Evolutionary conservation across 2,329 filamentous ascomycete genomes (phyloP).

Genomic region (Sporothrix pseudoabietina): DNA sequence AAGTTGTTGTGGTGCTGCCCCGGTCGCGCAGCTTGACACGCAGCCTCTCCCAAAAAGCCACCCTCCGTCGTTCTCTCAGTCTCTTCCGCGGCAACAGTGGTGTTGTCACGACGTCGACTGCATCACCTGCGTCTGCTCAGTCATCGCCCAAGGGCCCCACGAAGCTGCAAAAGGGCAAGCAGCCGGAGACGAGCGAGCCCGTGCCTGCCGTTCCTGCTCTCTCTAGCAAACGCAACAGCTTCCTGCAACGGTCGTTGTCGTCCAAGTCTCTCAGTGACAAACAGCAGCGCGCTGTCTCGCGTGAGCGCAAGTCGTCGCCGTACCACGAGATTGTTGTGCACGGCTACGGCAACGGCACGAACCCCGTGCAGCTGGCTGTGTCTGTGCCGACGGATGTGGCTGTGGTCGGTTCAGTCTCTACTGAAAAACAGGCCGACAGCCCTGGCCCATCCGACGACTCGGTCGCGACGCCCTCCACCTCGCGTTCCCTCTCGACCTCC

Average conservation of each 20-base stretch:
- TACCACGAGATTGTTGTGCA: conserved; percentile 57
- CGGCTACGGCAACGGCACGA: conserved; percentile 58
- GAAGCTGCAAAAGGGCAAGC: conserved; percentile 18
- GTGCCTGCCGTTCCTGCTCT: background rate
- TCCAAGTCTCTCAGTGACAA: background rate
- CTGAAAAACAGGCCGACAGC: background rate
- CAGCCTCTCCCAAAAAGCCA: conserved; percentile 40
- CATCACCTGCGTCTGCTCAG: background rate
- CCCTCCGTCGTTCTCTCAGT: conserved; percentile 43
- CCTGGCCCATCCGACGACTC: background rate
- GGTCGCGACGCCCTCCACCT: conserved; percentile 21
- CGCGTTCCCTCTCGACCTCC: conserved; percentile 37
- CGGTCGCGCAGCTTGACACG: conserved; percentile 39
- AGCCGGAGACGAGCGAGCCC: background rate
- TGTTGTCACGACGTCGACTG: background rate
- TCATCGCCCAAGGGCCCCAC: background rate
- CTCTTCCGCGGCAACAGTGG: conserved; percentile 37
- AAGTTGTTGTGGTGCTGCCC: conserved; percentile 31
- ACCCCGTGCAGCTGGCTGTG: conserved; percentile 35
- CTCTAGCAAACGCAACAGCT: conserved; percentile 13
- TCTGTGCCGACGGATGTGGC: background rate
- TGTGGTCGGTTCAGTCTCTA: background rate
- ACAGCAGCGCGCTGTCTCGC: background rate
- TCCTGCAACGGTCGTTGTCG: conserved; percentile 10
- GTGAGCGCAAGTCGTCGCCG: conserved; percentile 26